Evolutionary conservation across 768 basidiomycete species (phyloP), one percentile per base, ranked within the genome.

Genomic region (Termitomyces sp.): DNA sequence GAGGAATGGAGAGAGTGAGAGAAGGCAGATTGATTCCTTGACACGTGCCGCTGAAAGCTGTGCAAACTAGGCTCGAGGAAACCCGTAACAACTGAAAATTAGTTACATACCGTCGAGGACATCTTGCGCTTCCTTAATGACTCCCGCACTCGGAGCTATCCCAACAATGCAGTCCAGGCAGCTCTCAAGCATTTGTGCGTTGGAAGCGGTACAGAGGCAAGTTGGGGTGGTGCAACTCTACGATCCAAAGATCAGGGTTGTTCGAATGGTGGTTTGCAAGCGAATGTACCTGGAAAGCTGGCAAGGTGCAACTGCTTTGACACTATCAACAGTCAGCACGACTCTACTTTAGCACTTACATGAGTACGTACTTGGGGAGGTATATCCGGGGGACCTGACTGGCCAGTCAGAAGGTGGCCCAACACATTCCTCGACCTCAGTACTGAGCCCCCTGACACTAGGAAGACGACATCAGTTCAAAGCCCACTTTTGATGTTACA

Each of bases 161-260:
- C 50, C 51, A 14, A 65, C 58, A 5, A 68, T 53, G 48, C 73
- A 76, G 43, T 71, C 66, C 29, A 75, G 63, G 48, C 75, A 76
- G 5, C 38, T 53, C 31, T 71, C 64, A 8, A 75, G 60, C 16
- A 58, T 41, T 1, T 34, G 47, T 23, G 67, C 67, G 47, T 67
- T 63, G 38, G 60, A n/a, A 5, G 57, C 32, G 2, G 66, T 67
- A 32, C 72, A 73, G 2, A 71, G 10, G 52, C 72, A 73, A 10
- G 51, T 35, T 14, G 53, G 58, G 2, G 54, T 62, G n/a, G n/a
- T 49, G 50, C 72, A 73, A 21, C 52, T 58, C 71, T 73, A 45
- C 34, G 6, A 14, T 40, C 0, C 14, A 21, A 23, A 14, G 8
- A 41, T 37, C 14, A 34, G 44, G 16, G 11, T 19, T 31, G 19